phyloP scores from a whole-genome alignment of 306 rosid genomes.

The Citrullus colocynthis region DNA sequence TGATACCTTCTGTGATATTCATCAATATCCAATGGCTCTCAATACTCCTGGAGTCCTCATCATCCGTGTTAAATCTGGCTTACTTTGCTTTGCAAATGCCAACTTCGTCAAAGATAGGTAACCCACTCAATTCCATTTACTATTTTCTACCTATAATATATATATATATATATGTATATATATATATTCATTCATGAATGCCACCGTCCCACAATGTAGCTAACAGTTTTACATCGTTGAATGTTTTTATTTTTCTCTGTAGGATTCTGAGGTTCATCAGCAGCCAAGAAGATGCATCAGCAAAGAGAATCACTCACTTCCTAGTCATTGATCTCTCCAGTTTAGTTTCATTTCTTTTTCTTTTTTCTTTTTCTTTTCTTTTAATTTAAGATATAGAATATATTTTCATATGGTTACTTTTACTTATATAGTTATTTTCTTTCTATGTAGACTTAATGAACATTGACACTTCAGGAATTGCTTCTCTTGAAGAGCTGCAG shows the following conservation, averaged over 20 bases:
- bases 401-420: background rate
- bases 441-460: constrained; percentile 42
- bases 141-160: no score
- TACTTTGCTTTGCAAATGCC: constrained; percentile 86
- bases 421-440: no score
- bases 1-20: constrained; percentile 40
- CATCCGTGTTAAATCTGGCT: constrained; percentile 49
- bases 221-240: no score
- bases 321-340: constrained; percentile 63
- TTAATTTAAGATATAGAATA: background rate
- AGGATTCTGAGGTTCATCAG: constrained; percentile 49
- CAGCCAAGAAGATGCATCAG: constrained; percentile 23
- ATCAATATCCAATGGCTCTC: constrained; percentile 76
- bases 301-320: constrained; percentile 26
- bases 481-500: constrained; percentile 48
- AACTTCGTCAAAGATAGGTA: constrained; percentile 55
- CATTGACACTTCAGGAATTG: constrained; percentile 70
- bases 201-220: no score
- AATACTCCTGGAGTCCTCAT: constrained; percentile 47
- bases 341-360: background rate
- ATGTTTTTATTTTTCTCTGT: background rate
- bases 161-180: no score
- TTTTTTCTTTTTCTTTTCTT: background rate
- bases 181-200: no score
- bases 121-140: background rate